Evolutionary conservation across 2,329 filamentous ascomycete genomes (phyloP).

Genomic region (Ascochyta koolunga): DNA sequence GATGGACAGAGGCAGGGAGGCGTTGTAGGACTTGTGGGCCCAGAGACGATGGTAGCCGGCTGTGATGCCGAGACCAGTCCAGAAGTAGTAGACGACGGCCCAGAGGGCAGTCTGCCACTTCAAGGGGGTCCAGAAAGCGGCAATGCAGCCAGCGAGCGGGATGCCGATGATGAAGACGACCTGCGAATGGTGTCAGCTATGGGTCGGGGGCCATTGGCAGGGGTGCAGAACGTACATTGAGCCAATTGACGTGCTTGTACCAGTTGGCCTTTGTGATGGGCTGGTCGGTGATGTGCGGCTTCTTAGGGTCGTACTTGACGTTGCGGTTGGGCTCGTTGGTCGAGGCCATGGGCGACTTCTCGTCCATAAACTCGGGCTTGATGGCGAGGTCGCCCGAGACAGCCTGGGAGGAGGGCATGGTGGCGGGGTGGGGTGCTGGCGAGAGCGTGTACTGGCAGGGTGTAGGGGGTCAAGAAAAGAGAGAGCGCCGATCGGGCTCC

Average conservation of each 20-base stretch:
- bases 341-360: slow-evolving; percentile 56
- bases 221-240: slow-evolving; percentile 66
- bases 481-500: slow-evolving; percentile 17
- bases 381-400: slow-evolving; percentile 55
- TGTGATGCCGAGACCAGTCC: slow-evolving; percentile 72
- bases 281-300: slow-evolving; percentile 83
- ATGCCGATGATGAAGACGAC: slow-evolving; percentile 79
- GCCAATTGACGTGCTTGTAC: slow-evolving; percentile 94
- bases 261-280: slow-evolving; percentile 83
- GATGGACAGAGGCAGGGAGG: slow-evolving; percentile 52
- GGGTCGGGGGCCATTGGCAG: background rate
- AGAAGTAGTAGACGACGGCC: slow-evolving; percentile 81
- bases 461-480: slow-evolving; percentile 8
- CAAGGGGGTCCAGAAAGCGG: slow-evolving; percentile 80
- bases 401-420: slow-evolving; percentile 61
- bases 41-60: slow-evolving; percentile 76
- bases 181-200: slow-evolving; percentile 59
- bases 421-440: slow-evolving; percentile 22
- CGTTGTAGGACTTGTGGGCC: slow-evolving; percentile 60
- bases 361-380: slow-evolving; percentile 55
- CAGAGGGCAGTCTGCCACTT: slow-evolving; percentile 75
- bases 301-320: slow-evolving; percentile 65
- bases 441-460: slow-evolving; percentile 24
- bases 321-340: slow-evolving; percentile 59
- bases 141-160: slow-evolving; percentile 75